Evolutionary conservation across 139 green algal species (phyloP).

Genomic region (Deuterostichococcus epilithicus): DNA sequence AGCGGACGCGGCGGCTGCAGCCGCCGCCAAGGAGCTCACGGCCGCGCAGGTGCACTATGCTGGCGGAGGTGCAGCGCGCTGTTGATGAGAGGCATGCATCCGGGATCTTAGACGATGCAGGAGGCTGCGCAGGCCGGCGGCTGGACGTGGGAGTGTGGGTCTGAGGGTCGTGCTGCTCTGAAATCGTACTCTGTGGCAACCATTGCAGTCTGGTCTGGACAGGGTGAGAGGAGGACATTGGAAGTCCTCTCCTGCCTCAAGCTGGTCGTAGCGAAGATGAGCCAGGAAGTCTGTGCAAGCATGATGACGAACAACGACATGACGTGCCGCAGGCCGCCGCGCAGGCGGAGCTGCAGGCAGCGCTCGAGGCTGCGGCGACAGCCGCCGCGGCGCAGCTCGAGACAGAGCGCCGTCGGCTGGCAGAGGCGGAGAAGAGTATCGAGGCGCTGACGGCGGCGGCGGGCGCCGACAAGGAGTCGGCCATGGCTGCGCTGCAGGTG

Average conservation of each 20-base stretch:
- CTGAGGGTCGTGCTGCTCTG: no score
- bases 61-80: no score
- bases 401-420: not conserved
- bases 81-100: no score
- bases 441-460: not conserved
- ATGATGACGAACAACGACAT: not conserved
- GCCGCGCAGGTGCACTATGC: not conserved
- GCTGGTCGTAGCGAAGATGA: no score
- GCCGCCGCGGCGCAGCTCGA: constrained; percentile 10
- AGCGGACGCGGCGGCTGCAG: not conserved
- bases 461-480: not conserved
- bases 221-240: no score
- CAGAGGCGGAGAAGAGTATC: not conserved
- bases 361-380: not conserved
- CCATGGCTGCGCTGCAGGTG: not conserved
- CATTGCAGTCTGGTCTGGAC: no score
- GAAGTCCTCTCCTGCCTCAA: no score
- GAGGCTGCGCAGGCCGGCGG: not conserved
- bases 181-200: no score
- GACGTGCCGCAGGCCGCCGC: constrained; percentile 1
- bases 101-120: not conserved
- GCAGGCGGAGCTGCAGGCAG: constrained; percentile 9
- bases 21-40: not conserved
- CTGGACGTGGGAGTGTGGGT: constrained; percentile 5
- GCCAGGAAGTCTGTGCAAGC: no score